Conservation (phyloP, 345 rosid genomes). For the Salix brachista region DNA sequence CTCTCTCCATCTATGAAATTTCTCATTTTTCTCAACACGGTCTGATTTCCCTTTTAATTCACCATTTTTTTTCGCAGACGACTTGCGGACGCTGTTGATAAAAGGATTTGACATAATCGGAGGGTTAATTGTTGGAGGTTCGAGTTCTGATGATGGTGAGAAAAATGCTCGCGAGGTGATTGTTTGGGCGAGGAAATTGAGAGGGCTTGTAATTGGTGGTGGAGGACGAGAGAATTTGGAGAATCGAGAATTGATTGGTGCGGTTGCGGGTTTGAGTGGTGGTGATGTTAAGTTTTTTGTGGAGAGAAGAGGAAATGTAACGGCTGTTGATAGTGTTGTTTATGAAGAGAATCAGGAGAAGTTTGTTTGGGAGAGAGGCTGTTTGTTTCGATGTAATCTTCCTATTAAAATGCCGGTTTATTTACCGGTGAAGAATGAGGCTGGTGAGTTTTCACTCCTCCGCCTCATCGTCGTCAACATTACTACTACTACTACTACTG, state of each 20-base stretch:
- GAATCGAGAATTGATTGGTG: conserved; percentile 50
- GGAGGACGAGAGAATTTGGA: conserved; percentile 28
- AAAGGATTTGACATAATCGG: conserved; percentile 80
- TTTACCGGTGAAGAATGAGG: conserved; percentile 41
- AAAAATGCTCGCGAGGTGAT: conserved; percentile 50
- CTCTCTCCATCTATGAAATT: neutral
- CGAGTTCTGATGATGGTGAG: conserved; percentile 39
- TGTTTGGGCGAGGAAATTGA: conserved; percentile 48
- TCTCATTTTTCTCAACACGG: neutral
- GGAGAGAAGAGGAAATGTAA: conserved; percentile 25
- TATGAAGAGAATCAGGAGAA: conserved; percentile 59
- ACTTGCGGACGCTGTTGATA: conserved; percentile 52
- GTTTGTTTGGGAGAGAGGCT: conserved; percentile 76
- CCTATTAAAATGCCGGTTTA: conserved; percentile 64
- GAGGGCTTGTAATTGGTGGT: conserved; percentile 35
- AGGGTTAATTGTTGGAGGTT: conserved; percentile 40
- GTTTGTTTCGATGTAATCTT: conserved; percentile 74
- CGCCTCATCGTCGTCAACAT: neutral
- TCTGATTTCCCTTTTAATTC: neutral
- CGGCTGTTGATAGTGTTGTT: conserved; percentile 45
- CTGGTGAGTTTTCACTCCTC: conserved; percentile 39
- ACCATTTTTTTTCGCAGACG: conserved; percentile 45
- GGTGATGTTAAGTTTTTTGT: conserved; percentile 52
- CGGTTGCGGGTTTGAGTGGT: conserved; percentile 42
- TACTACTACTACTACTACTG: neutral